A percentile compares a stretch with the other conserved stretches of the same genome.
phyloP scores from a whole-genome alignment of 1,284 basidiomycete species.

The Sanguinoderma infundibulare region DNA sequence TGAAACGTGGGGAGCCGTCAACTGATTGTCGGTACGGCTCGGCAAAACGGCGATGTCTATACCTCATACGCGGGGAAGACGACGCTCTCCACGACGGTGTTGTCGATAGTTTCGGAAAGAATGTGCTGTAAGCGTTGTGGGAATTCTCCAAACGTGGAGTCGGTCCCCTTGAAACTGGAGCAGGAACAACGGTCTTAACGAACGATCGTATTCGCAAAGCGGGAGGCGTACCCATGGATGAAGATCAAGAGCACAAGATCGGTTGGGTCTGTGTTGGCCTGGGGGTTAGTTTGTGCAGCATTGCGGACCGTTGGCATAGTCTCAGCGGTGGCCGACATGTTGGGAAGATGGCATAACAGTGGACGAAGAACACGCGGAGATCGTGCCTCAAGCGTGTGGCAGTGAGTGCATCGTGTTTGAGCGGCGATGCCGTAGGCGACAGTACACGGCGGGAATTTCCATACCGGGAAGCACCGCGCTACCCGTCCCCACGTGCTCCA shows the following conservation, averaged over 20 bases:
- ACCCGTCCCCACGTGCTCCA: slow-evolving; percentile 1
- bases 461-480: slow-evolving; percentile 14
- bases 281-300: background rate
- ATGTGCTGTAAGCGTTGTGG: slow-evolving; percentile 81
- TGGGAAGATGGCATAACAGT: slow-evolving; percentile 11
- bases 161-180: slow-evolving; percentile 72
- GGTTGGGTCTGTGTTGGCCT: slow-evolving; percentile 13
- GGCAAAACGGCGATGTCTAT: slow-evolving; percentile 26
- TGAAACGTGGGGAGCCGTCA: background rate
- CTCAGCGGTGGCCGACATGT: slow-evolving; percentile 9
- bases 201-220: background rate
- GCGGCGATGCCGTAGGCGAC: background rate
- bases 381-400: slow-evolving; percentile 6
- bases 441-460: slow-evolving; percentile 24
- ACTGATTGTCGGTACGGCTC: slow-evolving; percentile 12
- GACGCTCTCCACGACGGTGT: slow-evolving; percentile 68
- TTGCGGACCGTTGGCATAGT: background rate
- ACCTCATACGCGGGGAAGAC: slow-evolving; percentile 94
- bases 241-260: slow-evolving; percentile 63
- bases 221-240: slow-evolving; percentile 37
- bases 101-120: slow-evolving; percentile 59
- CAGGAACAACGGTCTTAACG: background rate
- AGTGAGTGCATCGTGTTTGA: slow-evolving; percentile 3
- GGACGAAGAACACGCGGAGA: background rate
- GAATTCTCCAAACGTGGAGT: slow-evolving; percentile 78